Evolutionary conservation across 805 yeast genomes (phyloP).

Genomic region (Grigorovia humatica): DNA sequence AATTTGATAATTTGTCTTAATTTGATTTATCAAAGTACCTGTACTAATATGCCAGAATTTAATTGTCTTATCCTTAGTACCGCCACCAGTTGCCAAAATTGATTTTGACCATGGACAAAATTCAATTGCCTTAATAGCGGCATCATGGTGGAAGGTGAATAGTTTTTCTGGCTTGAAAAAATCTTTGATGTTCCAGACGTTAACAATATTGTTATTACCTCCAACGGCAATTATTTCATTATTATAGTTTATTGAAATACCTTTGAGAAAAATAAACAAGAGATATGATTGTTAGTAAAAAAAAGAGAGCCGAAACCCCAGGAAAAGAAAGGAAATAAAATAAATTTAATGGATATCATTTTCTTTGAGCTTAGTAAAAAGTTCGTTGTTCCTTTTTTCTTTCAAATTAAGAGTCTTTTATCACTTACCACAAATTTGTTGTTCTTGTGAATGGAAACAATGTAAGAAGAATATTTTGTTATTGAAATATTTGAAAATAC

Average conservation of each 20-base stretch:
- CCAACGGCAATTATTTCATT: conserved; percentile 62
- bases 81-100: conserved; percentile 84
- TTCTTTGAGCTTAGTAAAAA: too few relatives aligned
- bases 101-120: conserved; percentile 86
- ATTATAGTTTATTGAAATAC: conserved; percentile 49
- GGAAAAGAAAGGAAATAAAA: too few relatives aligned
- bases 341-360: too few relatives aligned
- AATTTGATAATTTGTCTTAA: conserved; percentile 58
- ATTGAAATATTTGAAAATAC: conserved; percentile 29
- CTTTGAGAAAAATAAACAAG: conserved; percentile 24
- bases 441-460: conserved; percentile 38
- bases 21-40: conserved; percentile 56
- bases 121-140: conserved; percentile 85
- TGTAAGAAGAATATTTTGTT: conserved; percentile 13
- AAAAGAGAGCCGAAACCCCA: not conserved
- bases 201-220: conserved; percentile 72
- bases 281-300: conserved; percentile 1
- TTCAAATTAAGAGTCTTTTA: too few relatives aligned
- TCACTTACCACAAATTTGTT: conserved; percentile 47
- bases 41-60: conserved; percentile 79
- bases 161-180: conserved; percentile 33
- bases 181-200: conserved; percentile 59
- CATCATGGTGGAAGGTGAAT: conserved; percentile 52
- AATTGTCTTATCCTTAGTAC: conserved; percentile 68
- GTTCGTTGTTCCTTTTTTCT: too few relatives aligned